Evolutionary conservation across 202 grass and related monocot genomes (phyloP).

Genomic region (Setaria italica): DNA sequence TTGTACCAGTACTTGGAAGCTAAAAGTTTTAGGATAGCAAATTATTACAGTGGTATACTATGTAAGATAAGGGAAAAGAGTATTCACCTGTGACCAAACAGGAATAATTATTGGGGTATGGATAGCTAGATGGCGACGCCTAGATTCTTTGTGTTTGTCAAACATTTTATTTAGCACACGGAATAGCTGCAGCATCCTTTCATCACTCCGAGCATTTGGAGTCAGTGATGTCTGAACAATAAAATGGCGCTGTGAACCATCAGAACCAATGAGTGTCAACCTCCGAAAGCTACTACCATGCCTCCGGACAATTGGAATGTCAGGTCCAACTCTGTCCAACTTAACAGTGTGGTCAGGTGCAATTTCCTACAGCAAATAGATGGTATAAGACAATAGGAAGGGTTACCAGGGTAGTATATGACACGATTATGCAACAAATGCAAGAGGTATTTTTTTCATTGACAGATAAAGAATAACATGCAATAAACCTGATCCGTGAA

Average conservation of each 20-base stretch:
- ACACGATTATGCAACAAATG: background rate
- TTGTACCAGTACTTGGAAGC: background rate
- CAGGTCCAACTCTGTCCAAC: conserved; percentile 93
- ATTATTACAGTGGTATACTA: background rate
- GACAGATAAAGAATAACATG: conserved; percentile 14
- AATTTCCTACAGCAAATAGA: conserved; percentile 71
- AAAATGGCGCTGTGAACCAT: conserved; percentile 99
- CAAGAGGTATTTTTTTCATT: conserved; percentile 17
- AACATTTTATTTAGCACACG: conserved; percentile 99
- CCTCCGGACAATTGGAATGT: conserved; percentile 98
- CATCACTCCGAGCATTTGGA: conserved; percentile 98
- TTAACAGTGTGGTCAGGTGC: conserved; percentile 97
- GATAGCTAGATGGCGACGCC: conserved; percentile 82
- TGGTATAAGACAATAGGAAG: conserved; percentile 43
- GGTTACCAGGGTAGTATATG: background rate
- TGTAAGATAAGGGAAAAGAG: background rate
- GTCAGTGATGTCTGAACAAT: conserved; percentile 99
- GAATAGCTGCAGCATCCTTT: conserved; percentile 98
- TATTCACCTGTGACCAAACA: conserved; percentile 98
- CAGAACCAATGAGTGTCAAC: conserved; percentile 94
- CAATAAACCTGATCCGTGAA: conserved; percentile 90
- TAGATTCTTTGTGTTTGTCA: conserved; percentile 98
- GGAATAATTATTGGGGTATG: conserved; percentile 99
- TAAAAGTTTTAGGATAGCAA: conserved; percentile 9
- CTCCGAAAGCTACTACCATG: conserved; percentile 97